Evolutionary conservation across 371 early-diverging fungal species (phyloP).

Genomic region (Massospora cicadina): DNA sequence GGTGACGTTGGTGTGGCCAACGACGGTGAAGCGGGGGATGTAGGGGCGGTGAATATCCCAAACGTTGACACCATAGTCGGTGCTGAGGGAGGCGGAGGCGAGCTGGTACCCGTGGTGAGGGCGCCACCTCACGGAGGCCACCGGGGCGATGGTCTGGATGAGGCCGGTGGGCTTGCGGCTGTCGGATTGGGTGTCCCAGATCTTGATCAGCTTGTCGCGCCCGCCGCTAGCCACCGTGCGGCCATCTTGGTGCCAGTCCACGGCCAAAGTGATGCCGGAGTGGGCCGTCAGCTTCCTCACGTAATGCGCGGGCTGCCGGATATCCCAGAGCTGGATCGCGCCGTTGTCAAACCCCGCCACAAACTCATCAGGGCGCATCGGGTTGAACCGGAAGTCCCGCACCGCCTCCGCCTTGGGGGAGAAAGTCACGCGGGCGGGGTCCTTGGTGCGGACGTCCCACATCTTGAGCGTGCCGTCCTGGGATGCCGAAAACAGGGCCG

Average conservation of each 20-base stretch:
- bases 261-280: constrained; percentile 51
- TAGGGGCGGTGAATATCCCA: constrained; percentile 62
- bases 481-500: constrained; percentile 52
- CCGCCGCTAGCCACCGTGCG: constrained; percentile 62
- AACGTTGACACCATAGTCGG: constrained; percentile 45
- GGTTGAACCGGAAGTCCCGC: constrained; percentile 70
- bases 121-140: constrained; percentile 61
- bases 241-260: constrained; percentile 72
- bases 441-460: constrained; percentile 60
- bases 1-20: constrained; percentile 48
- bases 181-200: constrained; percentile 67
- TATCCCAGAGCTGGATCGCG: constrained; percentile 70
- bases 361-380: constrained; percentile 37
- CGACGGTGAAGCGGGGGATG: constrained; percentile 48
- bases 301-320: constrained; percentile 38
- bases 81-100: constrained; percentile 48
- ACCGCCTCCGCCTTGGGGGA: constrained; percentile 68
- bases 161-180: constrained; percentile 34
- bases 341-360: constrained; percentile 80
- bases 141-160: constrained; percentile 53
- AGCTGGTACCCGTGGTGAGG: constrained; percentile 48
- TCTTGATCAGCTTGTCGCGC: constrained; percentile 66
- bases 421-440: constrained; percentile 31
- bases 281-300: constrained; percentile 61
- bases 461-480: constrained; percentile 65